Percentiles rank a stretch among this genome's conserved stretches.
Conservation (phyloP, 2,329 filamentous ascomycete species). For the Talaromyces funiculosus region DNA sequence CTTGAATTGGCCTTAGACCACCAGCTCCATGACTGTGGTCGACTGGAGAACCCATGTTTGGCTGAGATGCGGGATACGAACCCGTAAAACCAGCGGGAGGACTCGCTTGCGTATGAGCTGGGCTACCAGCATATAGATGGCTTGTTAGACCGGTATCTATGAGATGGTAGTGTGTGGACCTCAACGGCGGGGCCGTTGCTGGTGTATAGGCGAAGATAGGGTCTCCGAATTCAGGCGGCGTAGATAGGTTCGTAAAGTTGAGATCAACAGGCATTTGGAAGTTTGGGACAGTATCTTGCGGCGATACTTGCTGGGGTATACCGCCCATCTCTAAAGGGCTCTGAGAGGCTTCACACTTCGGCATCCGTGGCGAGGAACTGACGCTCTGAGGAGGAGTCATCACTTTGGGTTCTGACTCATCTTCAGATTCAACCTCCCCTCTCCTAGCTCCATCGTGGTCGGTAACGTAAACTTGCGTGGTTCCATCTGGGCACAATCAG, state of each 20-base stretch:
- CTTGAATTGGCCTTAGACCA: conserved; percentile 23
- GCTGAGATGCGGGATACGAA: conserved; percentile 30
- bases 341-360: conserved; percentile 20
- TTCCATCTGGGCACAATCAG: conserved; percentile 24
- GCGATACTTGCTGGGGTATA: conserved; percentile 17
- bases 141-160: conserved; percentile 22
- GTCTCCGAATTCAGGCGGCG: conserved; percentile 20
- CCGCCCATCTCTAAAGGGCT: conserved; percentile 21
- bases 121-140: conserved; percentile 17
- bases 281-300: conserved; percentile 19
- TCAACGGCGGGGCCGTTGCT: conserved; percentile 23
- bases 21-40: conserved; percentile 22
- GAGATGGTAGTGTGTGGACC: conserved; percentile 27
- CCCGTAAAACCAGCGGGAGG: conserved; percentile 22
- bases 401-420: conserved; percentile 21
- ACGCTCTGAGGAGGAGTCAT: conserved; percentile 4
- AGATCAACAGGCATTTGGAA: conserved; percentile 28
- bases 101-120: conserved; percentile 18
- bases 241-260: conserved; percentile 21
- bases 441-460: conserved; percentile 33
- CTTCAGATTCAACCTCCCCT: conserved; percentile 24
- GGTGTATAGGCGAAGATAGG: conserved; percentile 22
- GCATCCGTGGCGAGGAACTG: background rate
- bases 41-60: conserved; percentile 28
- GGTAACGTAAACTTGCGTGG: conserved; percentile 33